phyloP scores from a whole-genome alignment of 371 early-diverging fungal genomes.

The Saksenaea oblongispora region DNA sequence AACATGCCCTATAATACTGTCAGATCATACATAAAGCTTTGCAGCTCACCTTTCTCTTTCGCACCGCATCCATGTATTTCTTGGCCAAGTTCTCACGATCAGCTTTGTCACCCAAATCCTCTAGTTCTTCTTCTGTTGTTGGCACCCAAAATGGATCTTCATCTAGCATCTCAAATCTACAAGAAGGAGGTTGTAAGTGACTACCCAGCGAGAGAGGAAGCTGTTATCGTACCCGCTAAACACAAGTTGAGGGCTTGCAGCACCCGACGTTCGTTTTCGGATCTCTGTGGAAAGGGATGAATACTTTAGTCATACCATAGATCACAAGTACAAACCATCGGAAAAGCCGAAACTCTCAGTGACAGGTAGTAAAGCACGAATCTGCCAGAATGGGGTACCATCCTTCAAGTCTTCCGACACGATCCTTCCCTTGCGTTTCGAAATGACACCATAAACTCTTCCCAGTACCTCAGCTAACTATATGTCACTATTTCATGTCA shows the following conservation, averaged over 20 bases:
- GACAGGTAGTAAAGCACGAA: constrained; percentile 93
- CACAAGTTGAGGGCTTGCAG: constrained; percentile 92
- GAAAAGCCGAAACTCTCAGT: constrained; percentile 99
- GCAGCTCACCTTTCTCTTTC: constrained; percentile 82
- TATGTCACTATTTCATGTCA: background rate
- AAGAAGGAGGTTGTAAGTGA: background rate
- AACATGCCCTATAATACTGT: constrained; percentile 67
- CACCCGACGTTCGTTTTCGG: constrained; percentile 91
- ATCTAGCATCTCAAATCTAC: constrained; percentile 87
- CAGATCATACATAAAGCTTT: background rate
- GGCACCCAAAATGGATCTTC: constrained; percentile 99
- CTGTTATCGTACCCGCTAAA: constrained; percentile 68
- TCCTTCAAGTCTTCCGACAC: constrained; percentile 93
- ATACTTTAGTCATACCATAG: background rate
- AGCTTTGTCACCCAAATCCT: constrained; percentile 96
- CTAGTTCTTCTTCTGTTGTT: constrained; percentile 94
- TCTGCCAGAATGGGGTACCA: constrained; percentile 93
- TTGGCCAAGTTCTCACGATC: constrained; percentile 95
- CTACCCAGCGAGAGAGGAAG: background rate
- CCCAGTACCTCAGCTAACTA: constrained; percentile 86
- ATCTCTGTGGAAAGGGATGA: constrained; percentile 60
- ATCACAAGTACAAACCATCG: constrained; percentile 63
- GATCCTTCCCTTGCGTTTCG: constrained; percentile 84
- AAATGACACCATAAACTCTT: constrained; percentile 92
- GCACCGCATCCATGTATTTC: constrained; percentile 93